These are phyloP conservation scores for Solanum paucissectum DNA, from an alignment of 257 asterid genomes.

Conservation along the genomic window DNA sequence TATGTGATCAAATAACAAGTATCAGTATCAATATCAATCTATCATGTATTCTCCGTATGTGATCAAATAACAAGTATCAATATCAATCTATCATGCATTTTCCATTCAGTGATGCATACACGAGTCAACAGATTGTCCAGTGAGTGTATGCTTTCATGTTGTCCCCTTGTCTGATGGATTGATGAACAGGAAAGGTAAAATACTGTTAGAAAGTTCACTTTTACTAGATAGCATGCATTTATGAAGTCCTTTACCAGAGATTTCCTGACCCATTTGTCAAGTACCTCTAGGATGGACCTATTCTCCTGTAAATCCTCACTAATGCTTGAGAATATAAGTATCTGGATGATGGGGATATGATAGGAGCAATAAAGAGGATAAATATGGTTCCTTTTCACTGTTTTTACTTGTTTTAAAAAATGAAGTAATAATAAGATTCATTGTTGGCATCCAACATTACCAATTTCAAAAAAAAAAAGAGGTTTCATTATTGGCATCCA, in stretches of 20 bases:
- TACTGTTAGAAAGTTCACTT: not conserved
- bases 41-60: not conserved
- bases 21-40: not conserved
- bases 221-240: not conserved
- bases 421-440: not conserved
- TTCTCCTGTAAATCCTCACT: not conserved
- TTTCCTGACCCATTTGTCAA: not conserved
- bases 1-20: not conserved
- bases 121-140: not conserved
- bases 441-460: not conserved
- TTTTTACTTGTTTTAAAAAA: not conserved
- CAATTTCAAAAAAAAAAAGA: not conserved
- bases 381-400: not conserved
- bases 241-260: not conserved
- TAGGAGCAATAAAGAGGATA: not conserved
- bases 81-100: not conserved
- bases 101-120: not conserved
- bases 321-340: not conserved
- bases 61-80: not conserved
- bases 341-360: not conserved
- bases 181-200: not conserved
- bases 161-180: not conserved
- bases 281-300: not conserved
- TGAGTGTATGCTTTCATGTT: not conserved
- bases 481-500: not conserved